phyloP scores from a whole-genome alignment of 371 early-diverging fungal genomes.

The Mortierella sp. region DNA sequence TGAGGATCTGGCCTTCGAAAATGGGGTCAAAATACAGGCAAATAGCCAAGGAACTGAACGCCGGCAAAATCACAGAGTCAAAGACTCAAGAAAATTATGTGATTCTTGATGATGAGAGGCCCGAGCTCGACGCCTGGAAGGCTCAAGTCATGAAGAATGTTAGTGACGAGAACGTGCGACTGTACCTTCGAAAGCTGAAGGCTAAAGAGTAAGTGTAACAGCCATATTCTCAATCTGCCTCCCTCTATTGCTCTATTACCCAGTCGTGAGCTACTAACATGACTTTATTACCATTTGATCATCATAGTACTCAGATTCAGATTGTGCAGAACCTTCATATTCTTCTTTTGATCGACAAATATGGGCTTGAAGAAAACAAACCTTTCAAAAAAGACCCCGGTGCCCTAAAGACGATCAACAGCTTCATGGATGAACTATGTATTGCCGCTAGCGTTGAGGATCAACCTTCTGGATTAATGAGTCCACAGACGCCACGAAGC shows the following conservation, averaged over 20 bases:
- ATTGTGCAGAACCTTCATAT: conserved; percentile 52
- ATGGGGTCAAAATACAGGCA: conserved; percentile 49
- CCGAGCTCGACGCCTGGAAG: conserved; percentile 41
- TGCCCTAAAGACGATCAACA: conserved; percentile 23
- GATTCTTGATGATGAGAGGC: conserved; percentile 45
- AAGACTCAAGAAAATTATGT: conserved; percentile 39
- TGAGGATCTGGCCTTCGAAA: conserved; percentile 48
- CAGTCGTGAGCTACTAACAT: background rate
- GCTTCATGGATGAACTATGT: conserved; percentile 49
- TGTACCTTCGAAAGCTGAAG: conserved; percentile 26
- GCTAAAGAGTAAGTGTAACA: conserved; percentile 44
- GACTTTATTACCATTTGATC: background rate
- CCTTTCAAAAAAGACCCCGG: conserved; percentile 54
- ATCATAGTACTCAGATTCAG: conserved; percentile 45
- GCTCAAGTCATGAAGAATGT: conserved; percentile 20
- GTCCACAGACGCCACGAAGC: conserved; percentile 46
- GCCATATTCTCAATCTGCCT: background rate
- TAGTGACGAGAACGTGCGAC: conserved; percentile 32
- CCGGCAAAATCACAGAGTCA: conserved; percentile 20
- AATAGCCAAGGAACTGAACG: conserved; percentile 42
- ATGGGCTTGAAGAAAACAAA: conserved; percentile 43
- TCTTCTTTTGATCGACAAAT: conserved; percentile 41
- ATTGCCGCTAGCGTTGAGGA: conserved; percentile 41
- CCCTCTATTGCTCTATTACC: background rate
- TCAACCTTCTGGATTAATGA: conserved; percentile 29